Evolutionary conservation across 257 asterid species (phyloP).

Genomic region (Solanum sitiens): DNA sequence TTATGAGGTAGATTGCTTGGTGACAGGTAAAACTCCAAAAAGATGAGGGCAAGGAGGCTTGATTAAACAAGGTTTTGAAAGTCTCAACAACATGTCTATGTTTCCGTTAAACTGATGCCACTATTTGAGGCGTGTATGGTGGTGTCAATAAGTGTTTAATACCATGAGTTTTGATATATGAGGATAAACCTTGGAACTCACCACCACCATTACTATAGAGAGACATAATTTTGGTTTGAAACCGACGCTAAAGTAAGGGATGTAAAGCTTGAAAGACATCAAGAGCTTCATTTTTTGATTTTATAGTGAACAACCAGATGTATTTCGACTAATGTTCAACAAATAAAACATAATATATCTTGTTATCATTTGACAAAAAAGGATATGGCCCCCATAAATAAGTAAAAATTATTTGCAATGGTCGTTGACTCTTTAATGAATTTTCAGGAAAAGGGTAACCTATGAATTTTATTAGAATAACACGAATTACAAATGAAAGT

Average conservation of each 20-base stretch:
- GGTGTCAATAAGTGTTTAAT: neutral
- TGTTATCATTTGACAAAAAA: too few species aligned
- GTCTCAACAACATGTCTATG: neutral
- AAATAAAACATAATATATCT: neutral
- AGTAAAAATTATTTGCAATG: neutral
- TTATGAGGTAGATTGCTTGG: too few species aligned
- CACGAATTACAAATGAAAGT: neutral
- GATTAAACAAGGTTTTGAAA: neutral
- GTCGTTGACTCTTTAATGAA: neutral
- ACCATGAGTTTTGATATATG: neutral
- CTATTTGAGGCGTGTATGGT: neutral
- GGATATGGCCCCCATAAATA: neutral
- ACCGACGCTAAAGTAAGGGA: neutral
- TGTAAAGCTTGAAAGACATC: neutral
- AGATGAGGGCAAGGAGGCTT: neutral
- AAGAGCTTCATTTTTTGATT: too few species aligned
- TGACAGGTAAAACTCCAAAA: neutral
- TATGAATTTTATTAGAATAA: neutral
- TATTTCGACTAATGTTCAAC: neutral
- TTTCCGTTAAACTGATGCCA: neutral
- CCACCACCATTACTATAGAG: neutral
- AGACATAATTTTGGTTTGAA: neutral
- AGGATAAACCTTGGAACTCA: neutral
- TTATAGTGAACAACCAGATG: neutral
- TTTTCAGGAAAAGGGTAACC: neutral